Percentiles rank a stretch among this genome's conserved stretches.
Conservation (phyloP, 2,329 filamentous ascomycete species). For the Fulvia fulva region DNA sequence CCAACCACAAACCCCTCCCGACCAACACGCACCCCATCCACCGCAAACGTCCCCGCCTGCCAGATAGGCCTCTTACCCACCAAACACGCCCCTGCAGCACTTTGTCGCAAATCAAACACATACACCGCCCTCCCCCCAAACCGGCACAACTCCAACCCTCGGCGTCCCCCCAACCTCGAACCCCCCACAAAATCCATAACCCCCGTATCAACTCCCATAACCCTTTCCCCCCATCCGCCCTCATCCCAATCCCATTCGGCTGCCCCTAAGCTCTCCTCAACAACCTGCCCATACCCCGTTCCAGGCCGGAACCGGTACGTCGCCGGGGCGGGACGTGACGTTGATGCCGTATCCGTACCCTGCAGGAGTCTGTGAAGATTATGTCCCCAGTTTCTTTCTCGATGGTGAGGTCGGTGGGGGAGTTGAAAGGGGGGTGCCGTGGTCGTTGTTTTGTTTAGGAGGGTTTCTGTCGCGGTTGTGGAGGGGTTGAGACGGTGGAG, state of each 20-base stretch:
- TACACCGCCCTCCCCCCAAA: conserved; percentile 18
- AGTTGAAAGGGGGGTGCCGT: conserved; percentile 44
- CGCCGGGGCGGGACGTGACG: conserved; percentile 21
- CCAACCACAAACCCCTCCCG: conserved; percentile 20
- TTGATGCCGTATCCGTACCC: conserved; percentile 20
- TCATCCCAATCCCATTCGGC: conserved; percentile 46
- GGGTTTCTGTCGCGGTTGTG: conserved; percentile 38
- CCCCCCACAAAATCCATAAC: background rate
- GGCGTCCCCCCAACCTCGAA: conserved; percentile 3
- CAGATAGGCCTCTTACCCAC: conserved; percentile 20
- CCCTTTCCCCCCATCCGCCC: conserved; percentile 40
- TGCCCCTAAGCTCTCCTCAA: conserved; percentile 42
- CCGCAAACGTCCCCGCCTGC: conserved; percentile 15
- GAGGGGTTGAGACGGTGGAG: conserved; percentile 43
- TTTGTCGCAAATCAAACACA: conserved; percentile 18
- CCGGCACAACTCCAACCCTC: conserved; percentile 9
- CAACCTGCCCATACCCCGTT: conserved; percentile 39
- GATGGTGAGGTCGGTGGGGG: conserved; percentile 42
- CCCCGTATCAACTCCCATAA: conserved; percentile 45
- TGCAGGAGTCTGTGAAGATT: conserved; percentile 50
- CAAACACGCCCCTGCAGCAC: conserved; percentile 16
- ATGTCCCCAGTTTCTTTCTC: conserved; percentile 41
- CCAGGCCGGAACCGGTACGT: conserved; percentile 42
- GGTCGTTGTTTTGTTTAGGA: conserved; percentile 50
- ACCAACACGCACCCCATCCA: conserved; percentile 21